Percentiles rank a stretch among this genome's conserved stretches.
Evolutionary conservation across 495 filamentous ascomycete genomes (phyloP).

Genomic region (Bacidia rubella): DNA sequence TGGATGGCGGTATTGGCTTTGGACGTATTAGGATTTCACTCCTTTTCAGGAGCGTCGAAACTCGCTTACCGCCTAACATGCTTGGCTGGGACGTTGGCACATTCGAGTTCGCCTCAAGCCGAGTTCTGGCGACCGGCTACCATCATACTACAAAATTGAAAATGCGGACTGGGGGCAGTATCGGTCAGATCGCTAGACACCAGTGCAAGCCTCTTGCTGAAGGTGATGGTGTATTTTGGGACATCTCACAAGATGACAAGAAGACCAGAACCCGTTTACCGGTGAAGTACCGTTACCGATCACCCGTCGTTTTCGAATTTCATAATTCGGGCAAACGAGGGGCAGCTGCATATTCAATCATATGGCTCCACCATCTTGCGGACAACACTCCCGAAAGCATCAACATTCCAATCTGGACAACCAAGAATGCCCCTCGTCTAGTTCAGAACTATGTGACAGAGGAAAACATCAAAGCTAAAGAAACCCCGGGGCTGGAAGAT

Average conservation of each 20-base stretch:
- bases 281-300: constrained; percentile 78
- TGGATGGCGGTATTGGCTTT: constrained; percentile 61
- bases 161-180: constrained; percentile 74
- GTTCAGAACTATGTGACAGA: constrained; percentile 86
- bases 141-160: constrained; percentile 49
- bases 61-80: constrained; percentile 63
- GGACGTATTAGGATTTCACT: constrained; percentile 83
- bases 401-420: constrained; percentile 78
- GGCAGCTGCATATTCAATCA: constrained; percentile 56
- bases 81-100: constrained; percentile 90
- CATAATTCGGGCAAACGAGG: constrained; percentile 51
- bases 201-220: constrained; percentile 41
- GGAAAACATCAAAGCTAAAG: constrained; percentile 42
- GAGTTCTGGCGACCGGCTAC: constrained; percentile 47
- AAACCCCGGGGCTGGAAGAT: constrained; percentile 53
- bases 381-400: constrained; percentile 65
- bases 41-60: constrained; percentile 74
- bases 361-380: constrained; percentile 76
- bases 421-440: constrained; percentile 54
- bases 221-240: constrained; percentile 51
- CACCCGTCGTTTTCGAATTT: constrained; percentile 81
- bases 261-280: constrained; percentile 58
- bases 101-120: constrained; percentile 66
- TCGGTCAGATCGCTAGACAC: constrained; percentile 49
- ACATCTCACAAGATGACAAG: constrained; percentile 43